Conservation (phyloP, 2,329 filamentous ascomycete genomes). For the Fusarium sp. region DNA sequence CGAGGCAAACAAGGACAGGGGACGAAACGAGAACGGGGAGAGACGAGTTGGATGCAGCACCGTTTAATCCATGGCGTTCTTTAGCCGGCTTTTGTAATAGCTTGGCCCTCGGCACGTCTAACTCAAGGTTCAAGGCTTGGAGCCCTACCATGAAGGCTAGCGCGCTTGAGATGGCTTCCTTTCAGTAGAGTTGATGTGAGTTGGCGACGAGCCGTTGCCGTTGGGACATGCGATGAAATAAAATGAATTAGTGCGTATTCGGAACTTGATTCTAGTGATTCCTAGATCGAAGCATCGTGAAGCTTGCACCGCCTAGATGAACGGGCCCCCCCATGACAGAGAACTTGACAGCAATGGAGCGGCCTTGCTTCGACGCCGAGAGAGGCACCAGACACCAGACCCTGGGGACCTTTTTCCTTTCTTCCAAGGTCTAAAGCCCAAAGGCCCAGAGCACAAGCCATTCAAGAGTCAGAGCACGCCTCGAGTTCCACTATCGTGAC, state of each 20-base stretch:
- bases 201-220: background rate
- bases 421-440: too few relatives aligned
- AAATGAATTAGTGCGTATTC: constrained; percentile 22
- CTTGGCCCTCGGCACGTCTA: constrained; percentile 43
- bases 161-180: constrained; percentile 4
- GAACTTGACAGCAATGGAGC: constrained; percentile 13
- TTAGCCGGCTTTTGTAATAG: constrained; percentile 35
- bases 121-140: constrained; percentile 28
- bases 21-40: background rate
- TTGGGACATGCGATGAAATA: background rate
- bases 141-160: constrained; percentile 26
- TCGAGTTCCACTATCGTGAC: constrained; percentile 40
- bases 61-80: constrained; percentile 38
- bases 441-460: constrained; percentile 36
- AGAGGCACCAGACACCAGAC: background rate
- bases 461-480: constrained; percentile 35
- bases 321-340: background rate
- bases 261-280: constrained; percentile 10
- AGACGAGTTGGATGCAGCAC: constrained; percentile 21
- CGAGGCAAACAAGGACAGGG: constrained; percentile 25
- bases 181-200: constrained; percentile 4
- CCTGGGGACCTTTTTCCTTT: background rate
- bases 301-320: constrained; percentile 7
- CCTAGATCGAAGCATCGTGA: background rate
- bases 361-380: background rate